Base-by-base conservation (phyloP, 2,329 filamentous ascomycete genomes). In the Davidsoniella virescens region DNA sequence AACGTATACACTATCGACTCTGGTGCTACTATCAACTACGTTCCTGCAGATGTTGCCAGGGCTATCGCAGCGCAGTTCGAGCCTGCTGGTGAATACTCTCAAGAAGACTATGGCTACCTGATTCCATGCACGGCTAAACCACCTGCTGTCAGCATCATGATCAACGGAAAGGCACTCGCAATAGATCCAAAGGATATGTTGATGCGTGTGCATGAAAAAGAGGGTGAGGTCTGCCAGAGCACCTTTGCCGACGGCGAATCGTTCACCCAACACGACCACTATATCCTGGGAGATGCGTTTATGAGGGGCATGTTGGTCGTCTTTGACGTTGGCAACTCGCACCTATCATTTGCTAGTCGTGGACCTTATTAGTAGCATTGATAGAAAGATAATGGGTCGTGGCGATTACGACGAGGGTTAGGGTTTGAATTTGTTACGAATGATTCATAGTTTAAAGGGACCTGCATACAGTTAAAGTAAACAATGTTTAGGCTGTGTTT, bases 301-400 rank as follows among this genome's bases (percentile, higher is more conserved):
- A 57, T 75, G 53, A 66, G 72, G 57, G 73, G 70, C 49, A 67
- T 70, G 3, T 58, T 74, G 43, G 66, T 66, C 1, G 67, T 72
- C 0, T 70, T 70, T 55, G 67, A 71, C 52, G 59, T 69, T 14
- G 67, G 67, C 1, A 65, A 59, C 6, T 64, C 61, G 17, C 58
- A 67, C 58, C 66, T 71, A 63, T 63, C 65, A 5, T 67, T 71
- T 59, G 67, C 67, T 25, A 10, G 36, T 16, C 42, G 49, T 23
- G 33, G 36, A 12, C 8, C 43, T 7, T 51, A 51, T 26, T n/a
- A 16, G 9, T 51, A 37, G 49, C 36, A 51, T 40, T 37, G 47
- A 20, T 20, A 20, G 20, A 20, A 4, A 4, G 20, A 20, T 20
- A n/a, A n/a, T n/a, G n/a, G n/a, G n/a, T n/a, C n/a, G n/a, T 20